Base-by-base conservation (phyloP, 1,284 basidiomycete genomes). In the Singerocomus inundabilis region DNA sequence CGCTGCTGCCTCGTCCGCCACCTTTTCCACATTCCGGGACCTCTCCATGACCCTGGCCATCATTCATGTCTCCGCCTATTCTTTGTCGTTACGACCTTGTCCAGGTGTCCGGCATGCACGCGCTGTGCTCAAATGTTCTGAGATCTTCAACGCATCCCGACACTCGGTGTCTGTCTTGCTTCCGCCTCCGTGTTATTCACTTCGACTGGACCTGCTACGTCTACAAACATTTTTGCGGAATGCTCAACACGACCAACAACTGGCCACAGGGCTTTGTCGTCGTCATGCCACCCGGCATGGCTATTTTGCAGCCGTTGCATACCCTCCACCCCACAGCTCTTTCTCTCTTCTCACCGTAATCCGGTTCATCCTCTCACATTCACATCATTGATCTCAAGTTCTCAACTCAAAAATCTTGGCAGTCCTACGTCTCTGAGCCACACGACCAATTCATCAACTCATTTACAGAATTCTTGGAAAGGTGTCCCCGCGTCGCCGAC, bases 161-260 rank as follows among this genome's bases (percentile, higher is more conserved):
- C n/a, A n/a, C n/a, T n/a, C n/a, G n/a, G n/a, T n/a, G n/a, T n/a
- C n/a, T n/a, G n/a, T n/a, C n/a, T n/a, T n/a, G n/a, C n/a, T n/a
- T n/a, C n/a, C 61, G 57, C 6, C 67, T 75, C n/a, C 66, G 65
- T 34, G 58, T 62, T 21, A 59, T 74, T 21, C 67, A 64, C 43
- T 64, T 74, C 51, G 72, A 74, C 52, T 62, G 60, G 42, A 70
- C 70, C 2, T 73, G 72, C 21, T 70, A 70, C 50, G 63, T 73
- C 15, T 70, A 73, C 56, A 60, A 59, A 24, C 61, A 71, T 25
- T 72, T 66, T 44, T 46, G 36, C 6, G 49, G 54, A 13, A 4
- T n/a, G 0, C 48, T 44, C 28, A 8, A 12, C 15, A 34, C 59
- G 0, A 38, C 30, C 46, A 59, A 51, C 26, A 49, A 52, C 18